These are phyloP conservation scores for Arabidopsis suecica DNA, from an alignment of 345 rosid genomes.

Conservation along the genomic window DNA sequence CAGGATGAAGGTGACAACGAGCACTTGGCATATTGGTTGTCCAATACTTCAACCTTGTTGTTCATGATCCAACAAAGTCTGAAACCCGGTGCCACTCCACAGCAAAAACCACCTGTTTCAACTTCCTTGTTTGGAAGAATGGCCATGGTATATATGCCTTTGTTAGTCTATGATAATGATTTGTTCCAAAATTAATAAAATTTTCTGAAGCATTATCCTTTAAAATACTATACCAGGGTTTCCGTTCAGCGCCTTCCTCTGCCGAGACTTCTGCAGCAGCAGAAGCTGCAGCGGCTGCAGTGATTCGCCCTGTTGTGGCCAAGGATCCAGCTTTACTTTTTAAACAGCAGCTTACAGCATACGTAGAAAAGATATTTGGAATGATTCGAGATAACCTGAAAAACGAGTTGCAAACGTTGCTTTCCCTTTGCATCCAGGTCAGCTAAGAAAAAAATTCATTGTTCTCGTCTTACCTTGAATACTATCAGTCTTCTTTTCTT, in stretches of 20 bases:
- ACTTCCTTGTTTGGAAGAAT: constrained; percentile 93
- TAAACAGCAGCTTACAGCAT: constrained; percentile 94
- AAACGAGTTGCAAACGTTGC: constrained; percentile 78
- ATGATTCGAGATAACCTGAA: constrained; percentile 96
- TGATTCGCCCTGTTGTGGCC: constrained; percentile 92
- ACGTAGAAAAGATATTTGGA: constrained; percentile 95
- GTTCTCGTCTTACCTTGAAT: not conserved
- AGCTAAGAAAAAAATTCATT: constrained; percentile 32
- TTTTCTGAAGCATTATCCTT: constrained; percentile 30
- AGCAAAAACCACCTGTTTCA: constrained; percentile 70
- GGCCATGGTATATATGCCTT: constrained; percentile 70
- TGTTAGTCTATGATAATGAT: constrained; percentile 8
- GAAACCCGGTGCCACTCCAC: constrained; percentile 66
- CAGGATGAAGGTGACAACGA: constrained; percentile 91
- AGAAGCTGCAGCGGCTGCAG: constrained; percentile 64
- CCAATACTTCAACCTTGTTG: constrained; percentile 84
- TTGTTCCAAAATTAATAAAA: not conserved
- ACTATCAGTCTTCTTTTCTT: constrained; percentile 12
- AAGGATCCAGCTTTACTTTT: constrained; percentile 96
- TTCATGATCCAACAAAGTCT: constrained; percentile 89
- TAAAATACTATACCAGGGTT: constrained; percentile 69
- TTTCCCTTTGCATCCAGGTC: constrained; percentile 95
- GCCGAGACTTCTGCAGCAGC: constrained; percentile 67
- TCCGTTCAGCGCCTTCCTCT: constrained; percentile 90
- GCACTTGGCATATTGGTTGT: constrained; percentile 97